Percentiles rank a stretch among this genome's conserved stretches.
phyloP scores from a whole-genome alignment of 805 yeast species.

The Ogataea methylovora region DNA sequence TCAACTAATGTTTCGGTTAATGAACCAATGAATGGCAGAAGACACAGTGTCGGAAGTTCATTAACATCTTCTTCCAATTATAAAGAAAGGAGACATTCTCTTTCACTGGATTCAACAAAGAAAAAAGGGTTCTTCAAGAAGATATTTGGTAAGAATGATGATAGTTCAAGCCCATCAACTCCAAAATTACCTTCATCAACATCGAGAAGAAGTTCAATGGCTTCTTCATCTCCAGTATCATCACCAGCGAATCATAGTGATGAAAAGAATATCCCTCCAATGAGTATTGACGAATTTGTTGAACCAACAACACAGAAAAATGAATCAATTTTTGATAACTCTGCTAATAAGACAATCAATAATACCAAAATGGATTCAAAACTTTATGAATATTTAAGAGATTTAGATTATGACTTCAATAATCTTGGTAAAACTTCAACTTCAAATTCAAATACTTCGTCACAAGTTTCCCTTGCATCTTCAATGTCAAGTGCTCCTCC shows the following conservation, averaged over 20 bases:
- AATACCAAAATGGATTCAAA: slow-evolving; percentile 29
- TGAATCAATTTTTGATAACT: slow-evolving; percentile 4
- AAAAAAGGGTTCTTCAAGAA: slow-evolving; percentile 19
- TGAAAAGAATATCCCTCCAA: neutral
- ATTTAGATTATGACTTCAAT: slow-evolving; percentile 11
- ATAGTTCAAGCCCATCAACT: neutral
- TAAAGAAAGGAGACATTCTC: neutral
- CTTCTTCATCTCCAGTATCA: slow-evolving; percentile 1
- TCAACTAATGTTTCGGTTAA: slow-evolving; percentile 18
- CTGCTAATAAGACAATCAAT: slow-evolving; percentile 1
- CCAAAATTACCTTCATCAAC: slow-evolving; percentile 3
- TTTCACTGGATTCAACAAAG: slow-evolving; percentile 3
- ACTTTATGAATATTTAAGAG: slow-evolving; percentile 37
- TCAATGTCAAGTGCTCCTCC: slow-evolving; percentile 12
- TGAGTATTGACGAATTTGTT: slow-evolving; percentile 7
- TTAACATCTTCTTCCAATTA: neutral
- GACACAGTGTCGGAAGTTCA: neutral
- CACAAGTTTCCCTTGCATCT: slow-evolving; percentile 15
- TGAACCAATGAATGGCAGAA: neutral
- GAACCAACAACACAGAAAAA: slow-evolving; percentile 4
- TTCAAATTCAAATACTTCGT: slow-evolving; percentile 5
- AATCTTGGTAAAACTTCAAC: neutral
- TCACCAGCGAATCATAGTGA: neutral
- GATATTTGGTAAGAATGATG: slow-evolving; percentile 17
- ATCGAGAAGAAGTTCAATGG: slow-evolving; percentile 5